A percentile compares a stretch with the other conserved stretches of the same genome.
phyloP scores from a whole-genome alignment of 257 asterid species.

The Solanum chilense region DNA sequence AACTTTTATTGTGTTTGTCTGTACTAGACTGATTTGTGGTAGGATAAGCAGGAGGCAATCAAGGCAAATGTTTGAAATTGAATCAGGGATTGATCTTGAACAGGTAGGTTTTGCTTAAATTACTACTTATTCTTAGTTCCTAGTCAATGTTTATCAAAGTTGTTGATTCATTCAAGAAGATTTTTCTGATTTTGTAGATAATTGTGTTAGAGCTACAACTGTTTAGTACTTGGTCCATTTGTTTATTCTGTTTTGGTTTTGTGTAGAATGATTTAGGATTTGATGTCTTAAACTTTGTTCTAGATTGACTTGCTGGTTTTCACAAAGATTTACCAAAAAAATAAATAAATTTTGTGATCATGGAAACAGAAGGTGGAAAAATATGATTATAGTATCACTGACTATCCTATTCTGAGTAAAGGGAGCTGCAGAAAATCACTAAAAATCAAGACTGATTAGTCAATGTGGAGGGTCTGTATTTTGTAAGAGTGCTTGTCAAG shows the following conservation, averaged over 20 bases:
- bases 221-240: background rate
- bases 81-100: conserved; percentile 67
- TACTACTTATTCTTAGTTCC: background rate
- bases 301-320: background rate
- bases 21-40: conserved; percentile 77
- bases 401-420: background rate
- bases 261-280: background rate
- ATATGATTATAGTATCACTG: background rate
- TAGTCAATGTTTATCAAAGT: background rate
- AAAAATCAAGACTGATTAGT: background rate
- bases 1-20: conserved; percentile 80
- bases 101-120: conserved; percentile 32
- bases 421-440: background rate
- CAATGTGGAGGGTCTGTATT: background rate
- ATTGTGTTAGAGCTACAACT: background rate
- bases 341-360: background rate
- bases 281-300: background rate
- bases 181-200: background rate
- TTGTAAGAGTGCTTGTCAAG: background rate
- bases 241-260: background rate
- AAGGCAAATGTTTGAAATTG: conserved; percentile 60
- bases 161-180: background rate
- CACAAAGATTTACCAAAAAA: background rate
- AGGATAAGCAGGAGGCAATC: conserved; percentile 62
- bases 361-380: background rate